Evolutionary conservation across 352 stramenopile genomes (phyloP), one percentile per base, ranked within the genome.

Genomic region (Pythium coloratum): DNA sequence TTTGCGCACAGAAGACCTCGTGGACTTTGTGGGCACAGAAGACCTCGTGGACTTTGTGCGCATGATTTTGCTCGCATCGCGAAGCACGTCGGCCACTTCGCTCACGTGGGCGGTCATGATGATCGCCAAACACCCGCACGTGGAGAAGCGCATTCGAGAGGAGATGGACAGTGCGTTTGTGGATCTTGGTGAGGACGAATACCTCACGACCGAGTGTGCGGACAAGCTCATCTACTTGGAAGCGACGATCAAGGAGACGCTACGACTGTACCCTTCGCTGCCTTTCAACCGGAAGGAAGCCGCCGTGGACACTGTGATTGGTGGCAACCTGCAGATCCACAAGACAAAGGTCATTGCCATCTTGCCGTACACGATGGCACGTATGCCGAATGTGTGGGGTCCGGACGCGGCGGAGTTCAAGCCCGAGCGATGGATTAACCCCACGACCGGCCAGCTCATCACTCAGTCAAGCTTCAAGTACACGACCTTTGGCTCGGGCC

Each of bases 101-200:
- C 53, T 95, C 32, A 76, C 72, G 42, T 95, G 88, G 88, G 70
- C 87, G 6, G 68, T 95, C 36, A 78, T 88, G 55, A 78, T 82
- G 70, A 24, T 24, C 8, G 77, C 81, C 53, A 76, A 70, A 12
- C 71, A 93, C 68, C 86, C 84, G 13, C 58, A 81, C 28, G 76
- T 89, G 1, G 53, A 72, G 47, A 65, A 64, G 0, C 74, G 77
- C 20, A 70, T 91, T 30, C 65, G 73, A 1, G 68, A 82, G 32
- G 82, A 91, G 47, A 62, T 91, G 16, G 47, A 65, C 5, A 13
- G 14, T 14, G n/a, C 33, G 30, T 9, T 72, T 73, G 3, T 16
- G 4, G 28, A 18, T 28, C 5, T 38, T 38, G 26, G 14, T 6
- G 3, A 1, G 55, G 59, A 24, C 42, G 36, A 18, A 71, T 56